A percentile compares a stretch with the other conserved stretches of the same genome.
Evolutionary conservation across 768 basidiomycete genomes (phyloP).

Genomic region (Phlegmacium glaucopus): DNA sequence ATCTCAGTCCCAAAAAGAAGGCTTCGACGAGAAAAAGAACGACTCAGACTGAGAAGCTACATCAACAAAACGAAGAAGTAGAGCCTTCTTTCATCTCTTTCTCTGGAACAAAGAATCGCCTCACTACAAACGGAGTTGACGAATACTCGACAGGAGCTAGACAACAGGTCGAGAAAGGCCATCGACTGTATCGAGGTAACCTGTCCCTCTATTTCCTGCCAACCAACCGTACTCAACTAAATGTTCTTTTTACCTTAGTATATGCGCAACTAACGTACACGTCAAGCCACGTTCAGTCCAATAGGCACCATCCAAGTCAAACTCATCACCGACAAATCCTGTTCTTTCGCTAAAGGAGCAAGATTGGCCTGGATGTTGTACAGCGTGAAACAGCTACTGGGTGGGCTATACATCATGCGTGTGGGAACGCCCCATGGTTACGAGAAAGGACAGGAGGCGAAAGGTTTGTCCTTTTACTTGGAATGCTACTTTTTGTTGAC

Average conservation of each 20-base stretch:
- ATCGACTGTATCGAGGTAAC: slow-evolving; percentile 89
- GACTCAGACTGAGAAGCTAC: slow-evolving; percentile 53
- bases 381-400: slow-evolving; percentile 82
- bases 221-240: slow-evolving; percentile 25
- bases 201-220: slow-evolving; percentile 36
- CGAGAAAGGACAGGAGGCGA: slow-evolving; percentile 94
- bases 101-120: slow-evolving; percentile 55
- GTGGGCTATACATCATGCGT: slow-evolving; percentile 94
- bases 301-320: slow-evolving; percentile 97
- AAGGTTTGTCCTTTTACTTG: slow-evolving; percentile 54
- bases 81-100: slow-evolving; percentile 6
- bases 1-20: slow-evolving; percentile 63
- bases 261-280: slow-evolving; percentile 90
- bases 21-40: slow-evolving; percentile 55
- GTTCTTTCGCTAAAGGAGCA: slow-evolving; percentile 86
- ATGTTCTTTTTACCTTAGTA: slow-evolving; percentile 45
- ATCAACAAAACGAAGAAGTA: slow-evolving; percentile 51
- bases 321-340: slow-evolving; percentile 90
- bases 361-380: slow-evolving; percentile 83
- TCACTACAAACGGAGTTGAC: slow-evolving; percentile 59
- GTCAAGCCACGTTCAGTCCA: slow-evolving; percentile 96
- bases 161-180: slow-evolving; percentile 87
- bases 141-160: slow-evolving; percentile 69
- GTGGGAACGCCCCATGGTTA: slow-evolving; percentile 90
- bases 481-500: slow-evolving; percentile 44